Conservation (phyloP, 768 basidiomycete species). For the Tylopilus vinaceipallidus region DNA sequence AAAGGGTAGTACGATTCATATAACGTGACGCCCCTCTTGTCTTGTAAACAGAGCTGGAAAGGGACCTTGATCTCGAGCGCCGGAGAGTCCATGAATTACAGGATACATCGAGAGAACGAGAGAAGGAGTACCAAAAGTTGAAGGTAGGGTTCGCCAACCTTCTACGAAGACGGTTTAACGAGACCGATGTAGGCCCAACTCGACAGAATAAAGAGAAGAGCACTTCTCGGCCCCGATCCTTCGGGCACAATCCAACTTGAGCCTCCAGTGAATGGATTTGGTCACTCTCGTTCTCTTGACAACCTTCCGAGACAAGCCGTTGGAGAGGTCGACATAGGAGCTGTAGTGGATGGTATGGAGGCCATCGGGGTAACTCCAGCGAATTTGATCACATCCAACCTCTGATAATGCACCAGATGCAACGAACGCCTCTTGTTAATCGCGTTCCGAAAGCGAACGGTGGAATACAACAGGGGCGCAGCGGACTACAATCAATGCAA, state of each 20-base stretch:
- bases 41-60: conserved; percentile 59
- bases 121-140: conserved; percentile 85
- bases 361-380: conserved; percentile 47
- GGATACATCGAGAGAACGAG: conserved; percentile 70
- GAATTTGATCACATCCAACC: not conserved
- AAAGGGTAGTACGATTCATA: not conserved
- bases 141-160: conserved; percentile 45
- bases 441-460: conserved; percentile 38
- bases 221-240: conserved; percentile 54
- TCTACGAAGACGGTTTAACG: not conserved
- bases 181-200: conserved; percentile 53
- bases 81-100: conserved; percentile 72
- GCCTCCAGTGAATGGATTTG: conserved; percentile 19
- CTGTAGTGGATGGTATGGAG: conserved; percentile 66
- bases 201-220: conserved; percentile 81
- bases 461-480: conserved; percentile 32
- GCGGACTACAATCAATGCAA: conserved; percentile 29
- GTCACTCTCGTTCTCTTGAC: conserved; percentile 17
- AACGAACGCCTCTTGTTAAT: conserved; percentile 63
- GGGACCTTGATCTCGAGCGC: conserved; percentile 77
- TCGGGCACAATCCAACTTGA: conserved; percentile 12
- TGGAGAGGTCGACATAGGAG: conserved; percentile 45
- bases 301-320: conserved; percentile 16
- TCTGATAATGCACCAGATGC: conserved; percentile 46
- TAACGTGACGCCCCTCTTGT: conserved; percentile 2